phyloP scores from a whole-genome alignment of 177 flowering plant genomes.

The Telopea speciosissima region DNA sequence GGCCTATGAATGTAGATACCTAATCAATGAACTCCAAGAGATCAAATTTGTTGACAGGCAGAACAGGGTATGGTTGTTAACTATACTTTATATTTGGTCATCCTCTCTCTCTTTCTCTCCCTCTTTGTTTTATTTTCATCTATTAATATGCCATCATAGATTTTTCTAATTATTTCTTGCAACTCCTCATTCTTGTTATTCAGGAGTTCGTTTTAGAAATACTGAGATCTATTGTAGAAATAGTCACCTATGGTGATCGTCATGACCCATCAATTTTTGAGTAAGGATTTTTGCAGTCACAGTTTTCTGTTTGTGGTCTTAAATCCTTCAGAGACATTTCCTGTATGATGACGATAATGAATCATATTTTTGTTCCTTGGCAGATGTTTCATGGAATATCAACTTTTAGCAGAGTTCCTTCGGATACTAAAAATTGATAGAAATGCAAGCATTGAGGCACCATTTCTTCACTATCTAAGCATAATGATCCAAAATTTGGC shows the following conservation, averaged over 20 bases:
- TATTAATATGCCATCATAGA: background rate
- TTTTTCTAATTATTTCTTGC: background rate
- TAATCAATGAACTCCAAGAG: constrained; percentile 35
- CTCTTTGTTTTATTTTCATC: background rate
- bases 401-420: constrained; percentile 58
- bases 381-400: constrained; percentile 71
- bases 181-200: constrained; percentile 2
- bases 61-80: constrained; percentile 32
- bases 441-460: constrained; percentile 46
- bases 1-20: constrained; percentile 26
- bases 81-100: too few species aligned
- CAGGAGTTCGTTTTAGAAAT: constrained; percentile 56
- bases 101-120: background rate
- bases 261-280: constrained; percentile 60
- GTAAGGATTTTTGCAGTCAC: constrained; percentile 25
- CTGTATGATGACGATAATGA: constrained; percentile 1
- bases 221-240: constrained; percentile 55
- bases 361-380: constrained; percentile 4
- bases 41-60: constrained; percentile 38
- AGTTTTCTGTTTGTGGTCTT: constrained; percentile 2
- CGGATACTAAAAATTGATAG: constrained; percentile 45
- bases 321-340: background rate
- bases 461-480: constrained; percentile 57
- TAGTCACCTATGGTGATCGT: constrained; percentile 60
- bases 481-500: constrained; percentile 66